phyloP scores from a whole-genome alignment of 331 rosid genomes.

The Rhamnella rubrinervis region DNA sequence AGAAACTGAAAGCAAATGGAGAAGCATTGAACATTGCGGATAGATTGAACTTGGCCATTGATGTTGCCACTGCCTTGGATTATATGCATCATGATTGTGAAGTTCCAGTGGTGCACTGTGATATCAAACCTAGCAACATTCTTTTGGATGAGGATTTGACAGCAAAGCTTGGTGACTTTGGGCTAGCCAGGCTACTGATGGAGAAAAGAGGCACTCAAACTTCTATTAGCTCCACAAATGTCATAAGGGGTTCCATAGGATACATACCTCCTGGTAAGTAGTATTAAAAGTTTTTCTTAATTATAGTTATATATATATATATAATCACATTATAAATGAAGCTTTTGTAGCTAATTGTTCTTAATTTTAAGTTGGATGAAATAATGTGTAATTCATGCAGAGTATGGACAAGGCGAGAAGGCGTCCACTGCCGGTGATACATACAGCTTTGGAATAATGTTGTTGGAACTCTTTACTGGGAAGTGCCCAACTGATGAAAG shows the following conservation, averaged over 20 bases:
- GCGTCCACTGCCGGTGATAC: conserved; percentile 68
- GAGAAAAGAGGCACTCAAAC: conserved; percentile 30
- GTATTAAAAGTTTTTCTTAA: neutral
- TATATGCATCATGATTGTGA: conserved; percentile 63
- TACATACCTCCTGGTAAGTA: conserved; percentile 76
- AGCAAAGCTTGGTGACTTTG: conserved; percentile 76
- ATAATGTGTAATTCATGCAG: conserved; percentile 33
- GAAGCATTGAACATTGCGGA: conserved; percentile 43
- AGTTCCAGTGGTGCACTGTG: conserved; percentile 65
- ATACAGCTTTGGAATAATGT: conserved; percentile 64
- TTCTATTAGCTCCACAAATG: conserved; percentile 48
- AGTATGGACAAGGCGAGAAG: conserved; percentile 63
- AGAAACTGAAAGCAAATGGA: conserved; percentile 36
- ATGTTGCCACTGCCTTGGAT: conserved; percentile 54
- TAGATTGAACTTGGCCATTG: conserved; percentile 61
- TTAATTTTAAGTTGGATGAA: neutral
- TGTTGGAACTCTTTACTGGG: conserved; percentile 59
- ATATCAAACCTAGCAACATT: conserved; percentile 75
- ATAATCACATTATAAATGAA: neutral
- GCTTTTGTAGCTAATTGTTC: neutral
- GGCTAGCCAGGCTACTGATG: conserved; percentile 54
- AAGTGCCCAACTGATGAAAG: conserved; percentile 56
- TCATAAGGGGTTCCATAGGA: conserved; percentile 65
- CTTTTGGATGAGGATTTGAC: conserved; percentile 53
- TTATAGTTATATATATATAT: no score